phyloP scores from a whole-genome alignment of 148 eudicot species.

The Limonium bicolor region DNA sequence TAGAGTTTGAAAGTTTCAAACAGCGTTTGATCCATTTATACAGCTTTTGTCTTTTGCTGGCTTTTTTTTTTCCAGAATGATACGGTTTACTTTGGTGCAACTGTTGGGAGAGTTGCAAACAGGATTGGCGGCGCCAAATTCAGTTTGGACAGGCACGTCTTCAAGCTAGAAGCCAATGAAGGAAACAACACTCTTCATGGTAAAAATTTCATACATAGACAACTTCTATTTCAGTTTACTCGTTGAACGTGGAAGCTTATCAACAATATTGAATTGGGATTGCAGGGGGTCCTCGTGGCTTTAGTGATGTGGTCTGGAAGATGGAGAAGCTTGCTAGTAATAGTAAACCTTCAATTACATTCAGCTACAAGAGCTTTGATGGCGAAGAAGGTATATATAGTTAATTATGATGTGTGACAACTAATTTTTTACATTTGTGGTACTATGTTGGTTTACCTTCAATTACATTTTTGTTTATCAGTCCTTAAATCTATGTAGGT shows the following conservation, averaged over 20 bases:
- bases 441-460: neutral
- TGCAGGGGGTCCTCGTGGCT: constrained; percentile 1
- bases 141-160: constrained; percentile 27
- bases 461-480: neutral
- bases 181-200: constrained; percentile 67
- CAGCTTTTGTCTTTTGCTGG: neutral
- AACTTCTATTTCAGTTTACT: neutral
- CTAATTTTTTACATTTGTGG: neutral
- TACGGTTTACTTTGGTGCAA: constrained; percentile 45
- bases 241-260: neutral
- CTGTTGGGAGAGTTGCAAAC: constrained; percentile 74
- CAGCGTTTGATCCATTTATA: neutral
- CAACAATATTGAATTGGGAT: neutral
- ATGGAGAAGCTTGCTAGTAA: neutral
- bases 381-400: constrained; percentile 5
- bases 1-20: neutral
- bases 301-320: constrained; percentile 1
- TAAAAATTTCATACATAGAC: constrained; percentile 2
- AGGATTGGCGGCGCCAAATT: constrained; percentile 50
- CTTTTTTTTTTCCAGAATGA: constrained; percentile 19
- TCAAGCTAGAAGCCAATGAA: constrained; percentile 41
- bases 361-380: constrained; percentile 3
- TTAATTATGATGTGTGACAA: neutral
- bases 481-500: neutral
- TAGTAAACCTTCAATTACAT: constrained; percentile 1